These are phyloP conservation scores for Toxoplasma gondii DNA, from an alignment of 169 alveolate species.

Conservation along the genomic window DNA sequence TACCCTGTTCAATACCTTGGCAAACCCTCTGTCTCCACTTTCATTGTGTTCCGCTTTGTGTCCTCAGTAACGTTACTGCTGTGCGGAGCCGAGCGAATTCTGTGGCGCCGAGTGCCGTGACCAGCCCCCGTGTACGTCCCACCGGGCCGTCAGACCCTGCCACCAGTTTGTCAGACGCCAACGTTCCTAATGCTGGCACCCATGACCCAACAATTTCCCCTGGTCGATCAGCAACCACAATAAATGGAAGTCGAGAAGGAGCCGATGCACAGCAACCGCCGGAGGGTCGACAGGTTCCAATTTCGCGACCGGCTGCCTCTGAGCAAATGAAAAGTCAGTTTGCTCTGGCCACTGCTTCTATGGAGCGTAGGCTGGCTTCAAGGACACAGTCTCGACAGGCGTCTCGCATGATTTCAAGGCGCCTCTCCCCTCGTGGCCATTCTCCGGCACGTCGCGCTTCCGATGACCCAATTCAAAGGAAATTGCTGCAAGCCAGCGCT, in stretches of 20 bases:
- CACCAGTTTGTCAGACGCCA: not conserved
- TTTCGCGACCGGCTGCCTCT: not conserved
- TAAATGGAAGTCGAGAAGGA: not conserved
- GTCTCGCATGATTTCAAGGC: conserved; percentile 3
- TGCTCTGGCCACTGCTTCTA: not conserved
- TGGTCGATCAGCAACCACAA: not conserved
- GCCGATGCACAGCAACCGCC: not conserved
- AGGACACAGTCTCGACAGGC: conserved; percentile 30
- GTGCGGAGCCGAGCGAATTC: conserved; percentile 36
- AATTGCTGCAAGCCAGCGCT: not conserved
- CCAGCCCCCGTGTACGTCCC: not conserved
- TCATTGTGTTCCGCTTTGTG: not conserved
- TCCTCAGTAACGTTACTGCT: not conserved
- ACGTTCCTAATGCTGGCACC: not conserved
- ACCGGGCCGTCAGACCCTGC: not conserved
- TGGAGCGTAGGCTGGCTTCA: conserved; percentile 30
- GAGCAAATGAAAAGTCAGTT: not conserved
- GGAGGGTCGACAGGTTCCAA: not conserved
- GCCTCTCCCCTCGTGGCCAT: conserved; percentile 17
- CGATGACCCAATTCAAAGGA: not conserved
- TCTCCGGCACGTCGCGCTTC: not conserved
- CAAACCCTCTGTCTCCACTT: not conserved
- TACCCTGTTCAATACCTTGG: too few species aligned
- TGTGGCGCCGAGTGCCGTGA: conserved; percentile 21
- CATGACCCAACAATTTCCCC: not conserved